phyloP scores from a whole-genome alignment of 257 asterid genomes.

The Thymus quinquecostatus region DNA sequence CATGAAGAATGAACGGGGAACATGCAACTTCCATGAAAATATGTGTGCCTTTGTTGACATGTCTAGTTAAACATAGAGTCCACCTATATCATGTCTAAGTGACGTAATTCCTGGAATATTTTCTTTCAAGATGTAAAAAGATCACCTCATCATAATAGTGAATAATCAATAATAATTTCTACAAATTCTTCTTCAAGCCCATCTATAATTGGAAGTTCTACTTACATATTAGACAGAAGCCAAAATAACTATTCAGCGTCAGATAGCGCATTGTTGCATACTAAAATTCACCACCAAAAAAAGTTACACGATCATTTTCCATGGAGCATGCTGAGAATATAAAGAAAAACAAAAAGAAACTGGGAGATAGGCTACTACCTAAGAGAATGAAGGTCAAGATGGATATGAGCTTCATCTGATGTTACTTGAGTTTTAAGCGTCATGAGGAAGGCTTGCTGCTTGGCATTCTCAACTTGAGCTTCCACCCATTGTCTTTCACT shows the following conservation, averaged over 20 bases:
- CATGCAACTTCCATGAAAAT: background rate
- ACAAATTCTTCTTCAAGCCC: constrained; percentile 1
- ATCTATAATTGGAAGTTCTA: constrained; percentile 11
- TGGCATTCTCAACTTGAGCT: constrained; percentile 99
- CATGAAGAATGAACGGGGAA: constrained; percentile 17
- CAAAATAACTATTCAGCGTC: constrained; percentile 13
- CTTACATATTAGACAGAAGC: constrained; percentile 9
- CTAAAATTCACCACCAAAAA: constrained; percentile 1
- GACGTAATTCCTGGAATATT: constrained; percentile 5
- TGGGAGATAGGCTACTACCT: constrained; percentile 49
- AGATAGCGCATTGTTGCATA: constrained; percentile 23
- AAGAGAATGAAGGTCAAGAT: constrained; percentile 97
- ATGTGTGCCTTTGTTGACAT: background rate
- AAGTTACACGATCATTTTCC: background rate
- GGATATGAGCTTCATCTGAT: constrained; percentile 98
- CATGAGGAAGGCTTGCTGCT: constrained; percentile 89
- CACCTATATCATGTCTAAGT: background rate
- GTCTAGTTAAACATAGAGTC: background rate
- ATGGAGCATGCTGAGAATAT: background rate
- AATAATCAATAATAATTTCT: background rate
- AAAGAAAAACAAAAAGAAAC: background rate
- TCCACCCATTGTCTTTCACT: constrained; percentile 99
- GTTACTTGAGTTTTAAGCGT: constrained; percentile 93
- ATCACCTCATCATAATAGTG: constrained; percentile 9
- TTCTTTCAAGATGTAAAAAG: constrained; percentile 20